These are phyloP conservation scores for Physocladia obscura DNA, from an alignment of 192 early-diverging fungal genomes.

Conservation along the genomic window DNA sequence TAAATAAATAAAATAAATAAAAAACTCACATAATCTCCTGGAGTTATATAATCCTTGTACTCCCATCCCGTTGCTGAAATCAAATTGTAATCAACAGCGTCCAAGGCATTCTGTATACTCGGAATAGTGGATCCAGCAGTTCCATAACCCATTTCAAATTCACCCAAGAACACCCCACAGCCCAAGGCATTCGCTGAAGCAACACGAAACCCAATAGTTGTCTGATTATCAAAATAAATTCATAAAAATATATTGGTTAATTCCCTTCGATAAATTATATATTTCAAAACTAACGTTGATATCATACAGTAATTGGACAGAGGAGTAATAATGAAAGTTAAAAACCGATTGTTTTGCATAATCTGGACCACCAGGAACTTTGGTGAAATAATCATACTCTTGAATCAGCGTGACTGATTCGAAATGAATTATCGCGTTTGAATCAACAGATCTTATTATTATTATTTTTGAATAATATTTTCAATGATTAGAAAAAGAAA, in stretches of 20 bases:
- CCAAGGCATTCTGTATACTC: neutral
- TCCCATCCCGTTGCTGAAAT: conserved; percentile 24
- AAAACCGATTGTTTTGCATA: conserved; percentile 8
- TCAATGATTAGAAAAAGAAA: neutral
- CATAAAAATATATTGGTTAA: neutral
- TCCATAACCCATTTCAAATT: conserved; percentile 26
- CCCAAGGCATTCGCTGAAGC: neutral
- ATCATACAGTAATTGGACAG: neutral
- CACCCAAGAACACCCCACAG: conserved; percentile 17
- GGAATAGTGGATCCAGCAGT: conserved; percentile 3
- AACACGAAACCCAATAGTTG: conserved; percentile 32
- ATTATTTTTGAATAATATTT: neutral
- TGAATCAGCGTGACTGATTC: conserved; percentile 51
- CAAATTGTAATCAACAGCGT: conserved; percentile 1
- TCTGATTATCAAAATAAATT: neutral
- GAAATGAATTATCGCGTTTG: conserved; percentile 54
- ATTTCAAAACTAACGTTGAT: conserved; percentile 33
- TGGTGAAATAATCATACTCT: conserved; percentile 13
- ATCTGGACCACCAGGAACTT: conserved; percentile 10
- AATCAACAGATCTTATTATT: conserved; percentile 38
- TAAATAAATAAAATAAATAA: neutral
- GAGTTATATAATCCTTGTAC: conserved; percentile 22
- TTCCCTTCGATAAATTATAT: too few relatives aligned
- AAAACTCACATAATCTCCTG: neutral
- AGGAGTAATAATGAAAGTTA: conserved; percentile 29